Conservation (phyloP, 2,329 filamentous ascomycete species). For the Massarina eburnea region DNA sequence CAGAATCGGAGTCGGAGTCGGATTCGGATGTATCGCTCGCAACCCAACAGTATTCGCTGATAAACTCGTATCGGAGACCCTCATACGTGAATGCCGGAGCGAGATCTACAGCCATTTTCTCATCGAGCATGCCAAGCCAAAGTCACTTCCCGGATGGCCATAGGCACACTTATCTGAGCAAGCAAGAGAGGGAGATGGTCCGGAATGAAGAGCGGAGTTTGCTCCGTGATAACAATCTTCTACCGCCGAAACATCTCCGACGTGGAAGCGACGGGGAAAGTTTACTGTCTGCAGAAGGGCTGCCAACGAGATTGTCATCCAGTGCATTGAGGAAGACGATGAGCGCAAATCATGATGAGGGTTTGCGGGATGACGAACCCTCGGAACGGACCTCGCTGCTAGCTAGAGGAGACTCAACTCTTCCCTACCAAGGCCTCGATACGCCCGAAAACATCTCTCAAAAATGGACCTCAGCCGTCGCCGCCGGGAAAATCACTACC, state of each 20-base stretch:
- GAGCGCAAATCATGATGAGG: slow-evolving; percentile 33
- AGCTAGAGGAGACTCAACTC: slow-evolving; percentile 36
- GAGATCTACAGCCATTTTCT: slow-evolving; percentile 68
- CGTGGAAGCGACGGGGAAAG: slow-evolving; percentile 36
- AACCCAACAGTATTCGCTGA: slow-evolving; percentile 53
- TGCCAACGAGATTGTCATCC: slow-evolving; percentile 33
- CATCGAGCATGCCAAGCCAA: slow-evolving; percentile 54
- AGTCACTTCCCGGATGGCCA: slow-evolving; percentile 23
- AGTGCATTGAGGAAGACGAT: slow-evolving; percentile 30
- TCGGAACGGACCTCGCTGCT: slow-evolving; percentile 55
- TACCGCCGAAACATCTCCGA: slow-evolving; percentile 55
- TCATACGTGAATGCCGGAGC: slow-evolving; percentile 73
- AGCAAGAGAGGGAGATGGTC: slow-evolving; percentile 56
- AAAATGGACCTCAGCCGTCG: slow-evolving; percentile 69
- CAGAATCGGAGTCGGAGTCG: slow-evolving; percentile 62
- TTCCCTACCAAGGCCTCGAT: slow-evolving; percentile 51
- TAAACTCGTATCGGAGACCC: slow-evolving; percentile 72
- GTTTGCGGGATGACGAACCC: slow-evolving; percentile 14
- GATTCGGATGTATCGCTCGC: slow-evolving; percentile 51
- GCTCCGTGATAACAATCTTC: slow-evolving; percentile 61
- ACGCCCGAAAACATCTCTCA: slow-evolving; percentile 49
- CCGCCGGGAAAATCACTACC: slow-evolving; percentile 77
- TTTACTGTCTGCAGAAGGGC: slow-evolving; percentile 19
- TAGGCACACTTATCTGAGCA: slow-evolving; percentile 49
- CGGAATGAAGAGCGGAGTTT: slow-evolving; percentile 61